Evolutionary conservation across 1,284 basidiomycete genomes (phyloP), one percentile per base, ranked within the genome.

Genomic region (Laetiporus sulphureus): DNA sequence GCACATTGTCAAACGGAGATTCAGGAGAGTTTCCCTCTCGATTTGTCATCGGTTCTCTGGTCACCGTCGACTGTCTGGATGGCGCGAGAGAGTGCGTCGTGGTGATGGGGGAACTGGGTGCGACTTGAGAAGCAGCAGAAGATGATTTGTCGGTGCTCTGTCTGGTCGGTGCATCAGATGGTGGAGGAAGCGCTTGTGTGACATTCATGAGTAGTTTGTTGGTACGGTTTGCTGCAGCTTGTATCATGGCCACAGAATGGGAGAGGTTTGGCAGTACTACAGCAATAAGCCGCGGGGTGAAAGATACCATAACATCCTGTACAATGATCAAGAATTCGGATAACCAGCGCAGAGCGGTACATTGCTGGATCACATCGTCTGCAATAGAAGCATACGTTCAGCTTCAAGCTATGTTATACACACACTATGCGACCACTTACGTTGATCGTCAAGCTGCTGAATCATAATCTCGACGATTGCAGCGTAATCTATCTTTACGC

Each of bases 381-480:
- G 5, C 25, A 27, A n/a, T n/a, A n/a, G n/a, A n/a, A n/a, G n/a
- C n/a, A n/a, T n/a, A n/a, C n/a, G n/a, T n/a, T n/a, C n/a, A n/a
- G n/a, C n/a, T n/a, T n/a, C n/a, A n/a, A n/a, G n/a, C n/a, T n/a
- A n/a, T n/a, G n/a, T n/a, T n/a, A n/a, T n/a, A n/a, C n/a, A n/a
- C n/a, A n/a, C n/a, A 21, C 27, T 40, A 34, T 16, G 22, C 19
- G 32, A 11, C n/a, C 10, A 46, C 87, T 62, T 50, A 94, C 92
- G 90, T 54, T 91, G 84, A 49, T 76, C 79, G 38, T 88, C 81
- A 21, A 98, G 69, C 57, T 97, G 92, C 49, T 83, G 77, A n/a
- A 99, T 82, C 29, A 99, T 69, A 49, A 96, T 98, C 55, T 98
- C 91, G 42, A 98, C 81, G 44, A 99, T 92, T 7, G 91, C 83